Evolutionary conservation across 441 rosid genomes (phyloP), one percentile per base, ranked within the genome.

Genomic region (Mallotus japonicus): DNA sequence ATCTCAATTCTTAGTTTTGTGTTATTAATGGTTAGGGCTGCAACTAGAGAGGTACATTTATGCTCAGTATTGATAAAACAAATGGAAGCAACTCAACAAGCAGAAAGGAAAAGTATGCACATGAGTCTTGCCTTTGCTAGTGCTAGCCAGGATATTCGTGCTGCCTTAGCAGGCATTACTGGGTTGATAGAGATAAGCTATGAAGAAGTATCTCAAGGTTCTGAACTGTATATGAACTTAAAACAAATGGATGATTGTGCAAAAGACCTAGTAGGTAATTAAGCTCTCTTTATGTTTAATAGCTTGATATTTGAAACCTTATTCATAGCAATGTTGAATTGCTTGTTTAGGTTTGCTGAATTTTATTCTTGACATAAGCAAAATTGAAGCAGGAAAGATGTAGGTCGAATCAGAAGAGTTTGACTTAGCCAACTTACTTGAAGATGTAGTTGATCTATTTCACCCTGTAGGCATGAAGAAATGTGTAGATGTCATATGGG

Each of bases 81-180:
- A 79, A 89, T 79, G 91, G 97, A 92, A 77, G 88, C 90, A 47
- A 93, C 97, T 17, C 87, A 84, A 67, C 91, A 90, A 56, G 97
- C 97, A 7, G 92, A 92, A 85, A 80, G 91, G 68, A 94, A 92
- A 73, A 89, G 92, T 66, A 86, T 85, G 90, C 88, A 85, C 73
- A 94, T 90, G 83, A 90, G 89, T 77, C 81, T 79, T 53, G 95
- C 92, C 1, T 88, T 90, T 67, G 90, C 91, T 54, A 83, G 72
- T 50, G 97, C 97, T 12, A 94, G 94, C 79, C 99, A 94, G 8
- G 95, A 94, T 53, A 86, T 92, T 74, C 89, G 97, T 0, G 83
- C 90, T 3, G 77, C 88, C 1, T 75, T 94, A 40, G 91, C 95
- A 0, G 89, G 87, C 24, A 86, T 94, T 44, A 82, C 77, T 12